Conservation (phyloP, 139 green algal species). For the Raphidocelis subcapitata region DNA sequence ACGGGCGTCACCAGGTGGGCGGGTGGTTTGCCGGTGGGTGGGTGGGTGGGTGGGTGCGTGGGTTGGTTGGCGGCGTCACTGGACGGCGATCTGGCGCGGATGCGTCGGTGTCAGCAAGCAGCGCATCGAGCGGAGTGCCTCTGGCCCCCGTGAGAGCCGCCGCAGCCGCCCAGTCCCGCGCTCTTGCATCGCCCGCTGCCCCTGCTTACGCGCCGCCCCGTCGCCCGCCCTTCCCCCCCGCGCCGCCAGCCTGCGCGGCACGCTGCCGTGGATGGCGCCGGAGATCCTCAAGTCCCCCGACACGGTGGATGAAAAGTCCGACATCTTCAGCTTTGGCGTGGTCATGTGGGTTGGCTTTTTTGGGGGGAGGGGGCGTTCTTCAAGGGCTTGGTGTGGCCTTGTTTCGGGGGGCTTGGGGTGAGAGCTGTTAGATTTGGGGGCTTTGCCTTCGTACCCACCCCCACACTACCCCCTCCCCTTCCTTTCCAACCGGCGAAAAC, state of each 20-base stretch:
- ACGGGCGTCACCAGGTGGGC: conserved; percentile 4
- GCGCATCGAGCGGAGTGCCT: no score
- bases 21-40: not conserved
- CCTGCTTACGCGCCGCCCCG: not conserved
- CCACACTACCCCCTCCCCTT: no score
- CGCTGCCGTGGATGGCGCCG: conserved; percentile 66
- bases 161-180: no score
- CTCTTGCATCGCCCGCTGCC: no score
- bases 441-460: no score
- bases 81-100: not conserved
- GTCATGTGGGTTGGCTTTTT: conserved; percentile 22
- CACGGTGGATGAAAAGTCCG: conserved; percentile 46
- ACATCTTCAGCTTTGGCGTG: conserved; percentile 56
- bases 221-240: not conserved
- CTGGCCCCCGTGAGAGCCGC: no score
- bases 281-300: conserved; percentile 62
- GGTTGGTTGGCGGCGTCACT: no score
- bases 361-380: no score
- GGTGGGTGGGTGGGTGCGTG: not conserved
- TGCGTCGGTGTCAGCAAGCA: not conserved
- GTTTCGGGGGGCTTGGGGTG: no score
- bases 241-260: conserved; percentile 45
- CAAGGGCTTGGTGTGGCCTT: no score
- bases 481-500: no score
- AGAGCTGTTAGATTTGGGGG: no score